phyloP scores from a whole-genome alignment of 106 monocot species.

The Phalaenopsis equestris region DNA sequence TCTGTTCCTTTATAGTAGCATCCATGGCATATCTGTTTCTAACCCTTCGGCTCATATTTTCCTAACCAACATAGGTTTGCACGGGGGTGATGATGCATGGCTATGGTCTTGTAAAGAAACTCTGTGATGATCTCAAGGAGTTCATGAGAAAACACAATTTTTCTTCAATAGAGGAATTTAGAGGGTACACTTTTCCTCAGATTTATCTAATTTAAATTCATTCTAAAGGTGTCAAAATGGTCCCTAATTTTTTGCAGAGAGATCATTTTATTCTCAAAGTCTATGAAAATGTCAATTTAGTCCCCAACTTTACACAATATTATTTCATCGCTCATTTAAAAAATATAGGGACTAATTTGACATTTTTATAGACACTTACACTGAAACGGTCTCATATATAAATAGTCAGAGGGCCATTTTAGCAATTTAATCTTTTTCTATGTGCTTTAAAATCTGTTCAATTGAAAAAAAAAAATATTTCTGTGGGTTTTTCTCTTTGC shows the following conservation, averaged over 20 bases:
- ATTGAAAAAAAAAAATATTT: too few species aligned
- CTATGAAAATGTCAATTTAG: too few species aligned
- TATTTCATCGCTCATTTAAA: too few species aligned
- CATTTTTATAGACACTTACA: too few species aligned
- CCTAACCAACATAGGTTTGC: conserved; percentile 11
- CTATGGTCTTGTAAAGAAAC: conserved; percentile 21
- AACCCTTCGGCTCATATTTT: neutral
- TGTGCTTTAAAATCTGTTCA: too few species aligned
- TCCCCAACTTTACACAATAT: too few species aligned
- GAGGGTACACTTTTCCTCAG: conserved; percentile 9
- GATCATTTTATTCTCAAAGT: too few species aligned
- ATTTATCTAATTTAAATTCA: neutral
- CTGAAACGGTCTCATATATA: too few species aligned
- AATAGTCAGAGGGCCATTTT: too few species aligned
- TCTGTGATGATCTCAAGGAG: conserved; percentile 25
- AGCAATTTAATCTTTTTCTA: too few species aligned
- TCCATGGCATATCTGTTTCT: neutral
- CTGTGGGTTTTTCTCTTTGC: neutral
- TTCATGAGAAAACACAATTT: conserved; percentile 29
- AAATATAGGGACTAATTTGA: too few species aligned
- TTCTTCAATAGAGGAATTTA: conserved; percentile 25
- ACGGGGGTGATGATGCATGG: conserved; percentile 23
- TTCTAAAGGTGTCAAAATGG: neutral
- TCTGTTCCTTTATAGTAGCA: neutral
- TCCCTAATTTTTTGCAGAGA: too few species aligned